These are phyloP conservation scores for Pholiota molesta DNA, from an alignment of 768 basidiomycete species.

Conservation along the genomic window DNA sequence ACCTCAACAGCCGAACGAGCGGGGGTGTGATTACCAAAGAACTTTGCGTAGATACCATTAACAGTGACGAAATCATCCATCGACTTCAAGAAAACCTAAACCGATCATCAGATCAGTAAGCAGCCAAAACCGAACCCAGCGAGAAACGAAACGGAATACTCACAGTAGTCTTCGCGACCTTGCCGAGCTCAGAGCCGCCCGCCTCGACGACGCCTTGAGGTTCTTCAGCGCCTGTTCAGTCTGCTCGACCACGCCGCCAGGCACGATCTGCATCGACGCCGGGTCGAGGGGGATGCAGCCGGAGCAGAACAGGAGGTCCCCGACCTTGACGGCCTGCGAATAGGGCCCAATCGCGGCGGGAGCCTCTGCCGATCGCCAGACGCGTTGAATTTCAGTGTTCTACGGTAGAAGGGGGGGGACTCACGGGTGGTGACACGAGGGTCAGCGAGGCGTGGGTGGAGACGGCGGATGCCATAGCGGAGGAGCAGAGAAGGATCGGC, in stretches of 20 bases:
- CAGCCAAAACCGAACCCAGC: not conserved
- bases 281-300: slow-evolving; percentile 89
- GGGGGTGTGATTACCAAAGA: slow-evolving; percentile 92
- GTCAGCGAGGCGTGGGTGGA: slow-evolving; percentile 42
- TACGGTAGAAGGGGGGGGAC: slow-evolving; percentile 16
- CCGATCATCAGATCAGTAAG: no score
- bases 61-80: slow-evolving; percentile 90
- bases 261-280: slow-evolving; percentile 66
- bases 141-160: slow-evolving; percentile 27
- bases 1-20: slow-evolving; percentile 94
- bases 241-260: slow-evolving; percentile 78
- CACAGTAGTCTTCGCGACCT: slow-evolving; percentile 92
- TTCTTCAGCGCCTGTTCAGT: slow-evolving; percentile 86
- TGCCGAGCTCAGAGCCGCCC: slow-evolving; percentile 73
- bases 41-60: slow-evolving; percentile 79
- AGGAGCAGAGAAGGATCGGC: slow-evolving; percentile 15
- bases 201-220: slow-evolving; percentile 84
- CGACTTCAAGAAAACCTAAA: slow-evolving; percentile 86
- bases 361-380: slow-evolving; percentile 51
- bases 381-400: not conserved
- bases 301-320: slow-evolving; percentile 85
- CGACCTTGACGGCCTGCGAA: slow-evolving; percentile 82
- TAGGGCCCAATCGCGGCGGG: slow-evolving; percentile 86
- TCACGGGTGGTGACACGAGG: slow-evolving; percentile 44
- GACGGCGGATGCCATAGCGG: slow-evolving; percentile 33